A percentile compares a stretch with the other conserved stretches of the same genome.
Conservation (phyloP, 148 eudicot species). For the Fagopyrum esculentum region DNA sequence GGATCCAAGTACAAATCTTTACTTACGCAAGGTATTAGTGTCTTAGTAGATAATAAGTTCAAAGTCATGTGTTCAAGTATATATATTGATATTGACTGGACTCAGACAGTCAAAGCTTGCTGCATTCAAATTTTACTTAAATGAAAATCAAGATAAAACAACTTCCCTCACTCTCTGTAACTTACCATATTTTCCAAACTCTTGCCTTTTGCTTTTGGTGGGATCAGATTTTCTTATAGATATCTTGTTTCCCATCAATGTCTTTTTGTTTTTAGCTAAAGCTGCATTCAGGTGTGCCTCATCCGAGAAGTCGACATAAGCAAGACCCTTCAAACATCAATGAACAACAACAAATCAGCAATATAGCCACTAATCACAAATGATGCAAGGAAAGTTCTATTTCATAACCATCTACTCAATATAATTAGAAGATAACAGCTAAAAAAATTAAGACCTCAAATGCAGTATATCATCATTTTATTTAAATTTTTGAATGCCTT, state of each 20-base stretch:
- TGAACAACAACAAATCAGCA: not conserved
- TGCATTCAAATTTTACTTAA: not conserved
- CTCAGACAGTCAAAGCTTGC: not conserved
- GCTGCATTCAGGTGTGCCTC: conserved; percentile 78
- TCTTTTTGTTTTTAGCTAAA: conserved; percentile 58
- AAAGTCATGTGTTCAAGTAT: not conserved
- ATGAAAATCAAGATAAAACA: conserved; percentile 6
- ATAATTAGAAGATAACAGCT: not conserved
- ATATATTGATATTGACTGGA: not conserved
- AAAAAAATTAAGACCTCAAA: not conserved
- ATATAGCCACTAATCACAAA: not conserved
- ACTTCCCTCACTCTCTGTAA: conserved; percentile 24
- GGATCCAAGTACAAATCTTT: too few species aligned
- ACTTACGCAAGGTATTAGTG: too few species aligned
- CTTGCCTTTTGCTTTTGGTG: conserved; percentile 35
- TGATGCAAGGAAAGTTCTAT: not conserved
- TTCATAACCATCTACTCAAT: not conserved
- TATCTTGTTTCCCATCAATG: conserved; percentile 52
- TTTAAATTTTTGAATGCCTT: not conserved
- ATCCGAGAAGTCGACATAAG: conserved; percentile 88
- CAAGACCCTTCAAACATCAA: conserved; percentile 59
- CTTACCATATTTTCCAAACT: conserved; percentile 26
- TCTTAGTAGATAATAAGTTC: not conserved
- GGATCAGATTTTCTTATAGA: conserved; percentile 88
- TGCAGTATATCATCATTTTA: not conserved